A percentile compares a stretch with the other conserved stretches of the same genome.
Evolutionary conservation across 371 early-diverging fungal genomes (phyloP).

Genomic region (Syncephalastrum contaminatum): DNA sequence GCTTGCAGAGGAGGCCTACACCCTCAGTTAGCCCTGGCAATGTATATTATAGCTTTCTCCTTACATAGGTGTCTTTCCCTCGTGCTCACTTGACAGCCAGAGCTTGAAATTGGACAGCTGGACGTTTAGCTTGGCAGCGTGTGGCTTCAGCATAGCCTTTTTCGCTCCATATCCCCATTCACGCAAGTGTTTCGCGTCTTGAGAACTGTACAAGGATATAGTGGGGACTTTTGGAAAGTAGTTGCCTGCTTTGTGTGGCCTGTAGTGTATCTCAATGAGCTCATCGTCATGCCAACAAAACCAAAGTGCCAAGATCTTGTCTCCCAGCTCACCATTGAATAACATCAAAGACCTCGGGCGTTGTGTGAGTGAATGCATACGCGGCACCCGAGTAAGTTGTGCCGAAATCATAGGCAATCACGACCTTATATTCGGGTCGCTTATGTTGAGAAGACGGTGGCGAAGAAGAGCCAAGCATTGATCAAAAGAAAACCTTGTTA

Average conservation of each 20-base stretch:
- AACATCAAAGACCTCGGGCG: constrained; percentile 53
- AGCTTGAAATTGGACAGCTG: constrained; percentile 55
- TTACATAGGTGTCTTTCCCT: too few species aligned
- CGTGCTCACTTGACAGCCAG: constrained; percentile 18
- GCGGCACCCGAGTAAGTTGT: constrained; percentile 59
- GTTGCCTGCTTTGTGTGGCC: constrained; percentile 54
- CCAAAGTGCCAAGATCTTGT: background rate
- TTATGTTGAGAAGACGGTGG: background rate
- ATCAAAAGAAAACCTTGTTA: too few species aligned
- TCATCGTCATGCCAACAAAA: background rate
- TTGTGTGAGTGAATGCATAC: constrained; percentile 53
- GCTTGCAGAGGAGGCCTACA: constrained; percentile 28
- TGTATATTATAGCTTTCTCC: too few species aligned
- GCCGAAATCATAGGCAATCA: constrained; percentile 52
- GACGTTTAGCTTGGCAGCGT: constrained; percentile 48
- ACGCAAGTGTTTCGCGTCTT: constrained; percentile 24
- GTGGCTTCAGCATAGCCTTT: constrained; percentile 47
- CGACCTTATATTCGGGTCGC: constrained; percentile 34
- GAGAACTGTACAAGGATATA: constrained; percentile 33
- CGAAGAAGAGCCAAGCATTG: too few species aligned
- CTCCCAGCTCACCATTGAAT: constrained; percentile 44
- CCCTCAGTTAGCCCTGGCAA: background rate
- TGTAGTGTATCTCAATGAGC: constrained; percentile 8
- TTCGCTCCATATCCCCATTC: constrained; percentile 60
- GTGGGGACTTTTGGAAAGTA: constrained; percentile 57